Evolutionary conservation across 495 filamentous ascomycete genomes (phyloP).

Genomic region (Talaromyces proteolyticus): DNA sequence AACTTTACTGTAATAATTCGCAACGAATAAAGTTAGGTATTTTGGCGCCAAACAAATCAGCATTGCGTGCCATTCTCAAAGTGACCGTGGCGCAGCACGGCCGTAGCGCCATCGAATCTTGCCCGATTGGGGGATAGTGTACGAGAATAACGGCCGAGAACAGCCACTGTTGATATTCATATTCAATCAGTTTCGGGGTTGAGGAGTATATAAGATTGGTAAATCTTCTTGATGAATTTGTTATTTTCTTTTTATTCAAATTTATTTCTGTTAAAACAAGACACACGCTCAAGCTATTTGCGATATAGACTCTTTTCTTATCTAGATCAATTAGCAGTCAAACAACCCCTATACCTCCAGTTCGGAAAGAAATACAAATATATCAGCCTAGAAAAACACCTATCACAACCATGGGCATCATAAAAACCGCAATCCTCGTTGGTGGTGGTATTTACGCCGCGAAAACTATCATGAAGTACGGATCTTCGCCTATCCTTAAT

Average conservation of each 20-base stretch:
- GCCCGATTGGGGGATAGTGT: not conserved
- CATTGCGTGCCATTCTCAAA: not conserved
- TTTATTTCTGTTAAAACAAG: too few species aligned
- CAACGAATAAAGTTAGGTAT: not conserved
- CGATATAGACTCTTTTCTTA: not conserved
- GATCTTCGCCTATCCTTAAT: too few species aligned
- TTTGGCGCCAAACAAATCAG: not conserved
- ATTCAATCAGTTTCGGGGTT: not conserved
- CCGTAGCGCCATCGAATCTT: not conserved
- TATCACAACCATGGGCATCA: not conserved
- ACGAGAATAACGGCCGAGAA: not conserved
- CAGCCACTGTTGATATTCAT: not conserved
- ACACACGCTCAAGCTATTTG: too few species aligned
- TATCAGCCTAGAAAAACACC: not conserved
- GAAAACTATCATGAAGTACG: not conserved
- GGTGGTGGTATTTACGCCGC: slow-evolving; percentile 1
- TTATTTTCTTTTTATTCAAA: too few species aligned
- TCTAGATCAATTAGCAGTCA: not conserved
- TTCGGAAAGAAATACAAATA: not conserved
- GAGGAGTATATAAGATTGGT: not conserved
- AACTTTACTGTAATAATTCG: too few species aligned
- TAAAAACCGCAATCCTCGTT: slow-evolving; percentile 1
- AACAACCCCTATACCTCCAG: not conserved
- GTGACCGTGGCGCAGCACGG: not conserved
- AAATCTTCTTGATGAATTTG: too few species aligned